phyloP scores from a whole-genome alignment of 257 asterid genomes.

The Knoxia roxburghii region DNA sequence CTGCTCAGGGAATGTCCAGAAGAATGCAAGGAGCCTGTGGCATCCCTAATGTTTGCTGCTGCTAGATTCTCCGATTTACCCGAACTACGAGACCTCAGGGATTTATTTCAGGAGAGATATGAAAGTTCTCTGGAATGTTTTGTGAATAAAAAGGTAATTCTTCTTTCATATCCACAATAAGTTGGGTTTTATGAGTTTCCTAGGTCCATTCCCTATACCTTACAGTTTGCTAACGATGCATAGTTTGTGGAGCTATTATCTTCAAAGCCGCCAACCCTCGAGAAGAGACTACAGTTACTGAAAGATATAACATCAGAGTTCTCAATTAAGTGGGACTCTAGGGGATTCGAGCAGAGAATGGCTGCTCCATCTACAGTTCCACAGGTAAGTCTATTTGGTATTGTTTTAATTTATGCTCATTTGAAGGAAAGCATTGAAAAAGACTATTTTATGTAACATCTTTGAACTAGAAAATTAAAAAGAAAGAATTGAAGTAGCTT shows the following conservation, averaged over 20 bases:
- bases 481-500: not conserved
- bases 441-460: not conserved
- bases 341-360: constrained; percentile 78
- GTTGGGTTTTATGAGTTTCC: not conserved
- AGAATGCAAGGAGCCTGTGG: constrained; percentile 87
- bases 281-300: constrained; percentile 60
- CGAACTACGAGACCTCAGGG: constrained; percentile 90
- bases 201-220: constrained; percentile 16
- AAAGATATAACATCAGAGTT: constrained; percentile 80
- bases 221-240: constrained; percentile 32
- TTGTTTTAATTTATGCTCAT: constrained; percentile 3
- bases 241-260: constrained; percentile 84
- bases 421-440: constrained; percentile 11
- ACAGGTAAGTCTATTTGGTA: constrained; percentile 42
- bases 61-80: constrained; percentile 98
- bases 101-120: constrained; percentile 68
- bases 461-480: not conserved
- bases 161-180: constrained; percentile 11
- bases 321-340: constrained; percentile 74
- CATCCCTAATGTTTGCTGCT: constrained; percentile 91
- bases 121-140: constrained; percentile 56
- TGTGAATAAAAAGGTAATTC: constrained; percentile 75
- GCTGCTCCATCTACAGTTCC: constrained; percentile 37
- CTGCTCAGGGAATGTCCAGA: constrained; percentile 83
- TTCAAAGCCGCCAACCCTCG: constrained; percentile 48